Conservation (phyloP, 352 stramenopile species). For the Phytophthora idaei region DNA sequence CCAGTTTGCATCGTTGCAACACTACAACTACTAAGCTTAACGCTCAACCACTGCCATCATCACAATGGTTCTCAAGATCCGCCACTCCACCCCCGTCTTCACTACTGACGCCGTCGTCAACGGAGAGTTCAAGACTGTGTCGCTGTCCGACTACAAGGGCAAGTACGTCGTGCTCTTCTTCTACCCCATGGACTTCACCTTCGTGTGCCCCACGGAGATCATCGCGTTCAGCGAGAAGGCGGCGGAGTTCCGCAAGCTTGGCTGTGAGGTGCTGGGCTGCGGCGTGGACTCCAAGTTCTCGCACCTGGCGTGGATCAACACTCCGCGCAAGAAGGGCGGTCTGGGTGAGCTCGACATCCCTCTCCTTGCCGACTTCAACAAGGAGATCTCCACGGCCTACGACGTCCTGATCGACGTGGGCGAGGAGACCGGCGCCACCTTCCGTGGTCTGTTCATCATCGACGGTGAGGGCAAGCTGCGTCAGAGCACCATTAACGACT, state of each 20-base stretch:
- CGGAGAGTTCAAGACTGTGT: conserved; percentile 85
- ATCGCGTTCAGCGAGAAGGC: conserved; percentile 83
- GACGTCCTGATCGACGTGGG: conserved; percentile 78
- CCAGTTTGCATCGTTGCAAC: no score
- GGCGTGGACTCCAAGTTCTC: conserved; percentile 90
- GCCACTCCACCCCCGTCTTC: conserved; percentile 73
- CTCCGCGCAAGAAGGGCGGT: conserved; percentile 85
- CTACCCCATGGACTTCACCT: conserved; percentile 92
- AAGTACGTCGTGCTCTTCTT: conserved; percentile 94
- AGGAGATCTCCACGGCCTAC: conserved; percentile 78
- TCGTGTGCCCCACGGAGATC: conserved; percentile 92
- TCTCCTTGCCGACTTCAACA: conserved; percentile 88
- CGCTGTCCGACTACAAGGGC: conserved; percentile 82
- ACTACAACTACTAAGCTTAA: no score
- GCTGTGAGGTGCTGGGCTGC: conserved; percentile 72
- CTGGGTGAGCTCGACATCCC: conserved; percentile 92
- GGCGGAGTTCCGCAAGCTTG: conserved; percentile 74
- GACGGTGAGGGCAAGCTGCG: conserved; percentile 78
- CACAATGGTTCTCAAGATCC: no score
- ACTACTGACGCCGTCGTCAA: conserved; percentile 78
- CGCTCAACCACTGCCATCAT: not conserved
- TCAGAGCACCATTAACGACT: conserved; percentile 90
- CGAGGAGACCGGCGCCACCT: conserved; percentile 66
- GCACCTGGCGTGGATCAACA: conserved; percentile 90
- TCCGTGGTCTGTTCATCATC: conserved; percentile 92